A percentile compares a stretch with the other conserved stretches of the same genome.
These are phyloP conservation scores for Malbranchea zuffiana DNA, from an alignment of 2,329 filamentous ascomycete species.

Conservation along the genomic window DNA sequence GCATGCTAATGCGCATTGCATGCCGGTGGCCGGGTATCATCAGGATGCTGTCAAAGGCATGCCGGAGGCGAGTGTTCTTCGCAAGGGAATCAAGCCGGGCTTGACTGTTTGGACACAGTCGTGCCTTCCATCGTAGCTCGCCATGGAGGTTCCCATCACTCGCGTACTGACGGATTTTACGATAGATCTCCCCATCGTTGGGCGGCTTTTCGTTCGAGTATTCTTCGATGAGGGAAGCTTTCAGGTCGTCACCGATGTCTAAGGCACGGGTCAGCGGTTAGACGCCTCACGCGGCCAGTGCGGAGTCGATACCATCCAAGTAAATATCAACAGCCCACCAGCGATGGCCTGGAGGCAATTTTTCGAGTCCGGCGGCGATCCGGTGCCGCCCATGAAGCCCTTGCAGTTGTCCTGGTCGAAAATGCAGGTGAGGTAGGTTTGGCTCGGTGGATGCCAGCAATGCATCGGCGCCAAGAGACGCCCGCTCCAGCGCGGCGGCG, in stretches of 20 bases:
- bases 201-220: constrained; percentile 22
- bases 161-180: constrained; percentile 22
- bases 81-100: constrained; percentile 2
- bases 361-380: constrained; percentile 4
- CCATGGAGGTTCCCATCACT: constrained; percentile 12
- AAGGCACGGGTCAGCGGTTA: not conserved
- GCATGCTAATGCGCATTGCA: constrained; percentile 23
- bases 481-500: not conserved
- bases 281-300: not conserved
- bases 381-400: constrained; percentile 9
- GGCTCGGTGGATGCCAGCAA: constrained; percentile 6
- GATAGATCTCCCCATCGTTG: constrained; percentile 22
- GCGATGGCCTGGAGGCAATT: constrained; percentile 2
- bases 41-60: constrained; percentile 25
- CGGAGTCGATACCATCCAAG: constrained; percentile 7
- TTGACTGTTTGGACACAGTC: constrained; percentile 13
- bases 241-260: constrained; percentile 21
- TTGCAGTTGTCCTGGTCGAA: constrained; percentile 3
- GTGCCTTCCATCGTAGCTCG: constrained; percentile 13
- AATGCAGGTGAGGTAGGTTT: constrained; percentile 3
- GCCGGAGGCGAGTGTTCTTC: constrained; percentile 14
- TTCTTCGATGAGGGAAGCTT: constrained; percentile 20
- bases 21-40: constrained; percentile 24
- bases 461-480: not conserved
- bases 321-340: constrained; percentile 11